Percentiles rank a stretch among this genome's conserved stretches.
Evolutionary conservation across 257 asterid species (phyloP).

Genomic region (Petrea volubilis): DNA sequence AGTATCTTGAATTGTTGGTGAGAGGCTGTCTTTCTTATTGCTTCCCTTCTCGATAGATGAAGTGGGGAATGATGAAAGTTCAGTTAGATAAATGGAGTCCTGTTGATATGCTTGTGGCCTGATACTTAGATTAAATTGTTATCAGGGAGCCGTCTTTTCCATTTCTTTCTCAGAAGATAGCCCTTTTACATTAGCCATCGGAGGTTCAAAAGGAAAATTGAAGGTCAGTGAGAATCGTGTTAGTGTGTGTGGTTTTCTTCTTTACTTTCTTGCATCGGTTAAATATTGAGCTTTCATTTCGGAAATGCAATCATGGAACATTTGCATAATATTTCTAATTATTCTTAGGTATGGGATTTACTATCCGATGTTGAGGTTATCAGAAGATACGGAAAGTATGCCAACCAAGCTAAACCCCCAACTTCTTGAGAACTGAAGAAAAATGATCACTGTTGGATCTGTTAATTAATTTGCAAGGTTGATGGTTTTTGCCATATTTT

Average conservation of each 20-base stretch:
- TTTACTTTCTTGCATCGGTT: not conserved
- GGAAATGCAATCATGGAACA: not conserved
- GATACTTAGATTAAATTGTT: conserved; percentile 13
- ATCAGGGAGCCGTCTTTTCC: conserved; percentile 86
- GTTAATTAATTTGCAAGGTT: not conserved
- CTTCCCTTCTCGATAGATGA: not conserved
- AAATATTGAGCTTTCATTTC: not conserved
- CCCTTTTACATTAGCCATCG: conserved; percentile 71
- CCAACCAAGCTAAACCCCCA: conserved; percentile 22
- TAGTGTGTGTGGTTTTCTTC: not conserved
- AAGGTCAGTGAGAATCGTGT: conserved; percentile 43
- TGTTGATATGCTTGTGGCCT: conserved; percentile 4
- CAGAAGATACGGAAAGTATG: conserved; percentile 48
- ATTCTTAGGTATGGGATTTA: conserved; percentile 67
- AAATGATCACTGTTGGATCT: not conserved
- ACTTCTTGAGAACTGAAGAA: conserved; percentile 23
- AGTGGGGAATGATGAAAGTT: too few species aligned
- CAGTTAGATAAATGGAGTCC: not conserved
- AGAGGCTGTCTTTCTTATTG: not conserved
- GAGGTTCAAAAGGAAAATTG: conserved; percentile 86
- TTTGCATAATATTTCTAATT: not conserved
- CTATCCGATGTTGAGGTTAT: conserved; percentile 53
- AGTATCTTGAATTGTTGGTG: not conserved
- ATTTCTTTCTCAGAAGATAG: conserved; percentile 76
- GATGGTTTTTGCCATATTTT: not conserved